A percentile compares a stretch with the other conserved stretches of the same genome.
phyloP scores from a whole-genome alignment of 23 red algal species.

The Gracilaria caudata region DNA sequence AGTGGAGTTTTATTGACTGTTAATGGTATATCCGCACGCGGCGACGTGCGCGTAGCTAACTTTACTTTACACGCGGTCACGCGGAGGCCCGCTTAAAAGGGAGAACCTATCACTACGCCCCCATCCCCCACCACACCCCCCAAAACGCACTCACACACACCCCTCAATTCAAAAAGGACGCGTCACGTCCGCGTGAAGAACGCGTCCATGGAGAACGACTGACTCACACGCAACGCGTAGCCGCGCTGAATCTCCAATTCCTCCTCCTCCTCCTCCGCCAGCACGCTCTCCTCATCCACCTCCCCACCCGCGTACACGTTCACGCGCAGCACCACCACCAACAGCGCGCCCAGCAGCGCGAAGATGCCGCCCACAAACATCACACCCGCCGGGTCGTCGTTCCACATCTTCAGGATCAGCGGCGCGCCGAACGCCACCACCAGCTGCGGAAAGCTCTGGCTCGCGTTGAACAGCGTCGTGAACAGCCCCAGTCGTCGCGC shows the following conservation, averaged over 20 bases:
- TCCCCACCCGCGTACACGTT: slow-evolving; percentile 54
- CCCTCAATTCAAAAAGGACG: no score
- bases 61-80: no score
- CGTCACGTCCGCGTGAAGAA: background rate
- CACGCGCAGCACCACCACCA: slow-evolving; percentile 70
- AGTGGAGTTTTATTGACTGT: no score
- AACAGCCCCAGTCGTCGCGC: slow-evolving; percentile 71
- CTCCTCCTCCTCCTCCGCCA: slow-evolving; percentile 25
- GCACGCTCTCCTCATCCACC: slow-evolving; percentile 18
- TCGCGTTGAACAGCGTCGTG: slow-evolving; percentile 82
- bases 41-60: no score
- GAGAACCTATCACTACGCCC: no score
- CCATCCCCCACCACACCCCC: no score
- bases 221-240: slow-evolving; percentile 25
- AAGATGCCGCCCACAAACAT: slow-evolving; percentile 83
- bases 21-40: no score
- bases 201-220: slow-evolving; percentile 22
- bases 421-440: slow-evolving; percentile 72
- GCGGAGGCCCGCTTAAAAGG: no score
- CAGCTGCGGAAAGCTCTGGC: slow-evolving; percentile 82
- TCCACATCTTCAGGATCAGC: slow-evolving; percentile 49
- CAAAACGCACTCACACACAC: no score
- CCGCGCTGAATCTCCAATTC: slow-evolving; percentile 13
- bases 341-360: slow-evolving; percentile 62
- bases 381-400: slow-evolving; percentile 72